A percentile compares a stretch with the other conserved stretches of the same genome.
Evolutionary conservation across 306 rosid genomes (phyloP).

Genomic region (Malus sylvestris): DNA sequence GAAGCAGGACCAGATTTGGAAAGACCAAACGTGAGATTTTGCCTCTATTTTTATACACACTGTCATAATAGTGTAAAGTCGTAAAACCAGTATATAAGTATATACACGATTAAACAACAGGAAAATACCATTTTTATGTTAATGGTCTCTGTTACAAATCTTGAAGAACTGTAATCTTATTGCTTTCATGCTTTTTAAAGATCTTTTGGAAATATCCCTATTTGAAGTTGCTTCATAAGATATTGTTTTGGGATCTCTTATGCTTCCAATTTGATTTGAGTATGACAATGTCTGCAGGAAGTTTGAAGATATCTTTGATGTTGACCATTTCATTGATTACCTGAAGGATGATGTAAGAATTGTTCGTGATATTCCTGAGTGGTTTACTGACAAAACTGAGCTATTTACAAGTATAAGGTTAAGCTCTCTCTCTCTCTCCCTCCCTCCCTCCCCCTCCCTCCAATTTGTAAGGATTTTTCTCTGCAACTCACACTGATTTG

Average conservation of each 20-base stretch:
- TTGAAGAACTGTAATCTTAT: neutral
- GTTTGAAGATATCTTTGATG: slow-evolving; percentile 95
- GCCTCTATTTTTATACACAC: neutral
- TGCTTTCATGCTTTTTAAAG: neutral
- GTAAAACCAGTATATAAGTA: neutral
- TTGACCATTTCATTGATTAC: slow-evolving; percentile 95
- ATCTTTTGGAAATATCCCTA: neutral
- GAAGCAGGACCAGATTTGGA: slow-evolving; percentile 99
- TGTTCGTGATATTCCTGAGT: slow-evolving; percentile 90
- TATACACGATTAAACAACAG: neutral
- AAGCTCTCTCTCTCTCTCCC: neutral
- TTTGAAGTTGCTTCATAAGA: neutral
- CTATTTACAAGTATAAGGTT: slow-evolving; percentile 89
- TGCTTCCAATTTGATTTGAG: neutral
- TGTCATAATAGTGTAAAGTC: neutral
- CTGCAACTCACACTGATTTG: slow-evolving; percentile 31
- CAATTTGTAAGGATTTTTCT: neutral
- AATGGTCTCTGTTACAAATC: neutral
- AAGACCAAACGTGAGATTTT: slow-evolving; percentile 90
- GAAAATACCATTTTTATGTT: neutral
- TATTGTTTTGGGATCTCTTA: slow-evolving; percentile 9
- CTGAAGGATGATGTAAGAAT: slow-evolving; percentile 85
- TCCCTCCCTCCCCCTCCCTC: neutral
- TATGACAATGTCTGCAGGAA: slow-evolving; percentile 56
- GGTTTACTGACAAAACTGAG: slow-evolving; percentile 98